Evolutionary conservation across 331 rosid genomes (phyloP), one percentile per base, ranked within the genome.

Genomic region (Dryas integrifolia): DNA sequence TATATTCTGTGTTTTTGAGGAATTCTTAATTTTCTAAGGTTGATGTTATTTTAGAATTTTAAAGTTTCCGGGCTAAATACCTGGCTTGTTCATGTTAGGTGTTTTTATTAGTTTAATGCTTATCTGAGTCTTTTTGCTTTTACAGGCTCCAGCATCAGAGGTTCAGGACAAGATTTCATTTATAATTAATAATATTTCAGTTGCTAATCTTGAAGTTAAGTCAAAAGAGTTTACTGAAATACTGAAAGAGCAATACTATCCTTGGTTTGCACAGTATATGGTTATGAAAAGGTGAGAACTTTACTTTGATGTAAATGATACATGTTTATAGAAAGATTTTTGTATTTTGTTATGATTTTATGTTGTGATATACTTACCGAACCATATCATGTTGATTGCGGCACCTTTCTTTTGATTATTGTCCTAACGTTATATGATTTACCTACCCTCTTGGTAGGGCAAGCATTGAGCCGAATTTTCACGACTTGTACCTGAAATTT

Each of bases 201-300:
- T 58, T 77, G 65, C 91, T 68, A 95, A 95, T 79, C 26, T 85
- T 69, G 99, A 95, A 72, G 82, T 83, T 48, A 95, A 92, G 82
- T 85, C 92, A 64, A 95, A 87, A 79, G 97, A 92, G 56, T 77
- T 92, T 47, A 70, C 80, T 35, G 98, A 95, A 68, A 80, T 88
- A 80, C 75, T 92, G 73, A 90, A 92, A 80, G 98, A 88, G 83
- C 96, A 86, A 75, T 87, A 87, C 79, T 79, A 87, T 87, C 91
- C 98, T 24, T 95, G 99, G 99, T 95, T 95, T 88, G 98, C 99
- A 0, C 91, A 95, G 80, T 95, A 95, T 81, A 92, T 95, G 97
- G 99, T 95, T 57, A 92, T 92, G 99, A 95, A 95, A 86, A 95
- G 99, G 99, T 95, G 52, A 30, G 84, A 24, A 46, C 12, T 46